phyloP scores from a whole-genome alignment of 2,329 filamentous ascomycete genomes.

The Diaporthe nobilis region DNA sequence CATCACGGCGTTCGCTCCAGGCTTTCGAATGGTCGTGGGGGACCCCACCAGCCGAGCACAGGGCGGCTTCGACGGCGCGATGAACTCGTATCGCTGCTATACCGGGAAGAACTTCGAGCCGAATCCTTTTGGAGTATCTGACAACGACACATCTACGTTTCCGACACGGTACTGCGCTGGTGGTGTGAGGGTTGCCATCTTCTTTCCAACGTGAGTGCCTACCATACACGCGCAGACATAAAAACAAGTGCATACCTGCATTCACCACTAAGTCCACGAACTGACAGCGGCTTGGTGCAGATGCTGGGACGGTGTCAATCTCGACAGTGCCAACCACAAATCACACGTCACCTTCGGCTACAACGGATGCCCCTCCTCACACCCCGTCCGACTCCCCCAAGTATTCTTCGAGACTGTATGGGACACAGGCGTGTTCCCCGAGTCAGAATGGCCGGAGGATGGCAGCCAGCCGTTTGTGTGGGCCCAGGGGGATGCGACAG shows the following conservation, averaged over 20 bases:
- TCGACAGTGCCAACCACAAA: conserved; percentile 62
- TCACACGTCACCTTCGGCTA: conserved; percentile 61
- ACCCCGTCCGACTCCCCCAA: conserved; percentile 48
- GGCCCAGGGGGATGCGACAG: conserved; percentile 51
- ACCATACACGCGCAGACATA: not conserved
- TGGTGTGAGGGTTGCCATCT: conserved; percentile 49
- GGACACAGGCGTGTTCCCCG: conserved; percentile 46
- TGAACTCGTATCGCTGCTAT: conserved; percentile 55
- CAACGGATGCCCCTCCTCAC: conserved; percentile 46
- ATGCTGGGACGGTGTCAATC: conserved; percentile 69
- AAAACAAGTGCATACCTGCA: not conserved
- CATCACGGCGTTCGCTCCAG: conserved; percentile 55
- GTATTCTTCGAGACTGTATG: conserved; percentile 48
- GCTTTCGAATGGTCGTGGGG: conserved; percentile 60
- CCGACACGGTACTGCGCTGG: conserved; percentile 52
- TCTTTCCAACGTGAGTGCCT: conserved; percentile 15
- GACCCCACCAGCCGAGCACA: conserved; percentile 51
- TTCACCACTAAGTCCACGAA: not conserved
- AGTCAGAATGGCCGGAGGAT: conserved; percentile 47
- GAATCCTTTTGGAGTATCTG: conserved; percentile 45
- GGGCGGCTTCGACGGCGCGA: conserved; percentile 45
- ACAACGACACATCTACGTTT: conserved; percentile 55
- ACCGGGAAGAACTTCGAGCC: conserved; percentile 50
- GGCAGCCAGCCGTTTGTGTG: conserved; percentile 50
- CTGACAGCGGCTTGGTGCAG: conserved; percentile 27